Evolutionary conservation across 768 basidiomycete genomes (phyloP).

Genomic region (Hygrophorus pudorinus): DNA sequence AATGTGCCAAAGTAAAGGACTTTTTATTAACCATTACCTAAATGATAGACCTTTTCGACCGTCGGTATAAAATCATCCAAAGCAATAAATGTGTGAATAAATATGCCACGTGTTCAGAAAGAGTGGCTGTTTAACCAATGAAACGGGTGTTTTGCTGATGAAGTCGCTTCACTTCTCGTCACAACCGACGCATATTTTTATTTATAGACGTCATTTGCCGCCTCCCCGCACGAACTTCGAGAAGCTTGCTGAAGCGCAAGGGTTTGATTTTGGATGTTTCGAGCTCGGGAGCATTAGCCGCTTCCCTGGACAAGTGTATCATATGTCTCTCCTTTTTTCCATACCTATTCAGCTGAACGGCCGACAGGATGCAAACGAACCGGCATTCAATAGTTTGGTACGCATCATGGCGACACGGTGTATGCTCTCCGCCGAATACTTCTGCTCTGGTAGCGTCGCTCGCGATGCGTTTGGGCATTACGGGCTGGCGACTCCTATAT

Average conservation of each 20-base stretch:
- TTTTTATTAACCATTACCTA: too few relatives aligned
- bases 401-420: conserved; percentile 99
- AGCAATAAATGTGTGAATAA: too few relatives aligned
- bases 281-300: conserved; percentile 81
- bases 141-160: too few relatives aligned
- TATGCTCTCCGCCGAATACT: conserved; percentile 98
- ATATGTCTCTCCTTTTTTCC: conserved; percentile 32
- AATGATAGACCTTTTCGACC: too few relatives aligned
- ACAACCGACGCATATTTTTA: too few relatives aligned
- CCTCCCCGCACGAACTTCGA: conserved; percentile 94
- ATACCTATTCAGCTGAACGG: background rate
- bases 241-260: conserved; percentile 73
- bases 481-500: conserved; percentile 93
- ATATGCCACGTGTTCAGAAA: too few relatives aligned
- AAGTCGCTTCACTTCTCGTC: too few relatives aligned
- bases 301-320: conserved; percentile 78
- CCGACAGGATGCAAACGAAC: conserved; percentile 64
- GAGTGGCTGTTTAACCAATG: too few relatives aligned
- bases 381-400: conserved; percentile 94
- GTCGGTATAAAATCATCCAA: too few relatives aligned
- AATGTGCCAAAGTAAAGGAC: too few relatives aligned
- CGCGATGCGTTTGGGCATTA: conserved; percentile 94
- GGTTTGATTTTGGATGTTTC: conserved; percentile 82
- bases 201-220: conserved; percentile 70
- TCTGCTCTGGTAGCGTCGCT: conserved; percentile 89